phyloP scores from a whole-genome alignment of 1,284 basidiomycete genomes.

The Neolentinus lepideus region DNA sequence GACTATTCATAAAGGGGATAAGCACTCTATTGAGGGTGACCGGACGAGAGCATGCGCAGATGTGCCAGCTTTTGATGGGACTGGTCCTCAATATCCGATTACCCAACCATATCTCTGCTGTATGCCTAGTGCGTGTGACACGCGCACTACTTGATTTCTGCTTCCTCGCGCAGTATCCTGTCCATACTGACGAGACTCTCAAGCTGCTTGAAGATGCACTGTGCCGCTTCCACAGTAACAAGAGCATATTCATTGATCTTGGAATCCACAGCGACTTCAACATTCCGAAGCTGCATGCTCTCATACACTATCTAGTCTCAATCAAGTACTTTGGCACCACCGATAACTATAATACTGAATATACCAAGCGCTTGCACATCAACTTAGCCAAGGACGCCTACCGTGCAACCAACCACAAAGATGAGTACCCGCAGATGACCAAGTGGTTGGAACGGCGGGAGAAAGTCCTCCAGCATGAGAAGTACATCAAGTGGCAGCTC shows the following conservation, averaged over 20 bases:
- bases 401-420: constrained; percentile 21
- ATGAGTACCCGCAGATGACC: constrained; percentile 26
- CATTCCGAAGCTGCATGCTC: constrained; percentile 22
- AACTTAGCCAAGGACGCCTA: too few species aligned
- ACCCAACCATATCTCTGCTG: constrained; percentile 5
- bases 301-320: constrained; percentile 19
- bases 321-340: too few species aligned
- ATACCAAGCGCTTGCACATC: too few species aligned
- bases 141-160: constrained; percentile 28
- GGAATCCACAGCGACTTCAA: constrained; percentile 12
- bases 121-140: constrained; percentile 10
- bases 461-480: constrained; percentile 14
- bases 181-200: constrained; percentile 15
- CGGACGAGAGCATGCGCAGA: too few species aligned
- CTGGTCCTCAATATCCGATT: constrained; percentile 14
- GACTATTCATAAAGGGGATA: constrained; percentile 32
- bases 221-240: constrained; percentile 11
- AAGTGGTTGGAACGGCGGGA: constrained; percentile 23
- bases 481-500: constrained; percentile 5
- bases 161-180: constrained; percentile 23
- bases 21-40: constrained; percentile 21
- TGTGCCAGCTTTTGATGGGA: constrained; percentile 22
- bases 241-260: constrained; percentile 11
- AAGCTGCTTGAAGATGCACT: constrained; percentile 5
- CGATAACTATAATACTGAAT: too few species aligned